A percentile compares a stretch with the other conserved stretches of the same genome.
These are phyloP conservation scores for Termitomyces sp. DNA, from an alignment of 768 basidiomycete species.

Conservation along the genomic window DNA sequence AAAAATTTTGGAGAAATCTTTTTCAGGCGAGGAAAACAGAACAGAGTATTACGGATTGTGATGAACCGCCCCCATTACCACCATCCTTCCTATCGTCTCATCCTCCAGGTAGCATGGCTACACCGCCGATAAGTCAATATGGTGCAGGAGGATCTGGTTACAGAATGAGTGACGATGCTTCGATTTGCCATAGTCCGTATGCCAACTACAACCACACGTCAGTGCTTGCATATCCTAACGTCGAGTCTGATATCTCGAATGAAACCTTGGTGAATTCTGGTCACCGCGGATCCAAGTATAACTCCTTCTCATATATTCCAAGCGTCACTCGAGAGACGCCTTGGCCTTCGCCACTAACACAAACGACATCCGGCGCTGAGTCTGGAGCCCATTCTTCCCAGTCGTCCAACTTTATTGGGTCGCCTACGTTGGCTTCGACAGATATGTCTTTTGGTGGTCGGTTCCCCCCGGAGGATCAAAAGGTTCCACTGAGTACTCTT, in stretches of 20 bases:
- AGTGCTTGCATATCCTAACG: conserved; percentile 28
- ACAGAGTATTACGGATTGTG: conserved; percentile 39
- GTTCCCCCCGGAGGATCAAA: conserved; percentile 47
- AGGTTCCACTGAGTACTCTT: conserved; percentile 42
- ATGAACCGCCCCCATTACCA: conserved; percentile 47
- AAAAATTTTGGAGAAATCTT: conserved; percentile 67
- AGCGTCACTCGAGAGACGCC: conserved; percentile 29
- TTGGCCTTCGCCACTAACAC: conserved; percentile 30
- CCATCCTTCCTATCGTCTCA: conserved; percentile 33
- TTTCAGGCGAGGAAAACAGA: conserved; percentile 60
- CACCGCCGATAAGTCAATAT: conserved; percentile 29
- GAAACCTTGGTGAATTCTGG: conserved; percentile 25
- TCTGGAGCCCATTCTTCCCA: conserved; percentile 40
- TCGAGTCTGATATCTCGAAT: conserved; percentile 20
- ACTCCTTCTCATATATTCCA: conserved; percentile 39
- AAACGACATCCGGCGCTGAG: conserved; percentile 30
- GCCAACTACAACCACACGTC: conserved; percentile 45
- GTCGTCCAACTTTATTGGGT: conserved; percentile 50
- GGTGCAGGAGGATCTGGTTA: conserved; percentile 37
- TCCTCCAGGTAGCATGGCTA: conserved; percentile 23
- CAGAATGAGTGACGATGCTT: conserved; percentile 40
- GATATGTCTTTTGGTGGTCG: conserved; percentile 23
- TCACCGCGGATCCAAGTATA: conserved; percentile 48
- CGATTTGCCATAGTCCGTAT: conserved; percentile 40
- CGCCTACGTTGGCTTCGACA: conserved; percentile 45